Evolutionary conservation across 768 basidiomycete species (phyloP).

Genomic region (Boletellus ananas): DNA sequence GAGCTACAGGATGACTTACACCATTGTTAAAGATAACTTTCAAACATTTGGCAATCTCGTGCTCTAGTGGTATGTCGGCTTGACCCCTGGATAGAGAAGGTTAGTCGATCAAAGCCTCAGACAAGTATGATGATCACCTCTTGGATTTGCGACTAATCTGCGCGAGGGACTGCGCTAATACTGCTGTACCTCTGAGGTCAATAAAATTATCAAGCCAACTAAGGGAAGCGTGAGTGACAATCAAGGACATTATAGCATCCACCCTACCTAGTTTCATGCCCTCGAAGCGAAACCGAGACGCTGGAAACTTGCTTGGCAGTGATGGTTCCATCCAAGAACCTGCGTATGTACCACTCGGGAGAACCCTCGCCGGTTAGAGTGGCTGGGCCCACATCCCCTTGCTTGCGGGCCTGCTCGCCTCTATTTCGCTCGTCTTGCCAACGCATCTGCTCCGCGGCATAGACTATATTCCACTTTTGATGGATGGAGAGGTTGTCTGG

Average conservation of each 20-base stretch:
- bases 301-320: conserved; percentile 76
- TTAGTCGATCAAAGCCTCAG: not conserved
- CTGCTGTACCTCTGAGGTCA: conserved; percentile 74
- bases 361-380: conserved; percentile 58
- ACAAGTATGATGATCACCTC: conserved; percentile 42
- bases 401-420: conserved; percentile 58
- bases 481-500: conserved; percentile 62
- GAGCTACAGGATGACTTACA: conserved; percentile 35
- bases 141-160: conserved; percentile 72
- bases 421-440: conserved; percentile 71
- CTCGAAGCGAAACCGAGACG: conserved; percentile 72
- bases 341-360: conserved; percentile 92
- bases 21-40: conserved; percentile 72
- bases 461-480: conserved; percentile 91
- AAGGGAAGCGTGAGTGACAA: conserved; percentile 17
- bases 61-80: conserved; percentile 69
- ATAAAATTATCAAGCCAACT: conserved; percentile 85
- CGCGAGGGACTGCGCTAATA: conserved; percentile 73
- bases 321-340: conserved; percentile 83
- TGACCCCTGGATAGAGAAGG: conserved; percentile 22
- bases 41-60: conserved; percentile 86
- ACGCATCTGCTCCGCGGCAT: conserved; percentile 74
- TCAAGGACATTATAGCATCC: not conserved
- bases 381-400: conserved; percentile 55
- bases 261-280: conserved; percentile 73